phyloP scores from a whole-genome alignment of 2,329 filamentous ascomycete genomes.

The Calonectria henricotiae region DNA sequence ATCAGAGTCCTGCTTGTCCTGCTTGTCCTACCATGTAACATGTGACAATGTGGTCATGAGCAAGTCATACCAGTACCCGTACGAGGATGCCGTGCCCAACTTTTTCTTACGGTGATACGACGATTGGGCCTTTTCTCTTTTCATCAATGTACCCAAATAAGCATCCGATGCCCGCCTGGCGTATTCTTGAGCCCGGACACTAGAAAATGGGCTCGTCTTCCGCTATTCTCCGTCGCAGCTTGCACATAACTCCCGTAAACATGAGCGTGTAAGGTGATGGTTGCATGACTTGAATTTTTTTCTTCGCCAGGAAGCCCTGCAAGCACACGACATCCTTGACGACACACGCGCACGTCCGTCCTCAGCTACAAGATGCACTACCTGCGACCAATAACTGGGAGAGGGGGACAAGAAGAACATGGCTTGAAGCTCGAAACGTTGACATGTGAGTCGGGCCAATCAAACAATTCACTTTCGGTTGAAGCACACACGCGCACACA shows the following conservation, averaged over 20 bases:
- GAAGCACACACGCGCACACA: background rate
- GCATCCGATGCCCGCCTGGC: background rate
- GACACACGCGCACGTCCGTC: background rate
- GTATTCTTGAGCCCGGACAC: constrained; percentile 8
- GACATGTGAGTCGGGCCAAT: constrained; percentile 2
- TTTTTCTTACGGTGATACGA: background rate
- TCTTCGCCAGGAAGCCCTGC: constrained; percentile 19
- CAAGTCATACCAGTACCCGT: background rate
- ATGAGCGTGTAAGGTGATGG: constrained; percentile 11
- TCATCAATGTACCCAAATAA: background rate
- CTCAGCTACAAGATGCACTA: background rate
- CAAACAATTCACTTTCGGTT: background rate
- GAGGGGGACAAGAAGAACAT: background rate
- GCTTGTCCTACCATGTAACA: background rate
- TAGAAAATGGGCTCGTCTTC: background rate
- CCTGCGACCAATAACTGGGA: background rate
- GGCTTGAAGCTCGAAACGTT: background rate
- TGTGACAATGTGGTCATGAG: background rate
- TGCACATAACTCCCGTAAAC: background rate
- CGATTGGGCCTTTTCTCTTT: constrained; percentile 8
- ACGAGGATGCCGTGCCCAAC: constrained; percentile 23
- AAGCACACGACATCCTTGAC: constrained; percentile 7
- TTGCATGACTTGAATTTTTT: constrained; percentile 18
- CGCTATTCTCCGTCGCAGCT: constrained; percentile 5
- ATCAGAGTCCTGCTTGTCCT: background rate